A percentile compares a stretch with the other conserved stretches of the same genome.
Evolutionary conservation across 2,329 filamentous ascomycete species (phyloP).

Genomic region (Neonectria sp.): DNA sequence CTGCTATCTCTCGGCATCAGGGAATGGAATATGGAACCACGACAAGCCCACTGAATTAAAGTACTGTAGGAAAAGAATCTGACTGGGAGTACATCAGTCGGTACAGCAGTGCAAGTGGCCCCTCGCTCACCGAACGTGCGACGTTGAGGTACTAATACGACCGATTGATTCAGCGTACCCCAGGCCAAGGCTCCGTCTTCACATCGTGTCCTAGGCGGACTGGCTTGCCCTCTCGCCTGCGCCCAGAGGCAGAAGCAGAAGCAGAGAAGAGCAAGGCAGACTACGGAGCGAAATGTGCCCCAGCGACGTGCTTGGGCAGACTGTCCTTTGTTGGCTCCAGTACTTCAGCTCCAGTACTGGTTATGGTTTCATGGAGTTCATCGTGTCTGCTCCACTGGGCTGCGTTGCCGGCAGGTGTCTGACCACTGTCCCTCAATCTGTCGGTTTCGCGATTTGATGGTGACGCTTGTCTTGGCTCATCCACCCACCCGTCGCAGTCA

Average conservation of each 20-base stretch:
- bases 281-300: not conserved
- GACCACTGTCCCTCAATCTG: conserved; percentile 7
- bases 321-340: not conserved
- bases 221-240: conserved; percentile 35
- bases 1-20: conserved; percentile 38
- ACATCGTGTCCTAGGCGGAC: not conserved
- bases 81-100: not conserved
- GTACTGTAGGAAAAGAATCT: not conserved
- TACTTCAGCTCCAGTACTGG: not conserved
- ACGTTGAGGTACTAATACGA: conserved; percentile 22
- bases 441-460: conserved; percentile 17
- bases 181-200: conserved; percentile 1
- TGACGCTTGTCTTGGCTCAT: conserved; percentile 7
- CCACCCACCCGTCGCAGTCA: conserved; percentile 9
- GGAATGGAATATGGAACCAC: conserved; percentile 32
- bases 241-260: conserved; percentile 23
- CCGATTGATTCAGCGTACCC: conserved; percentile 8
- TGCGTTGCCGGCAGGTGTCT: conserved; percentile 21
- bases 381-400: conserved; percentile 22
- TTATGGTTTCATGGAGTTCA: conserved; percentile 3
- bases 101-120: conserved; percentile 24
- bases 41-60: conserved; percentile 24
- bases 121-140: conserved; percentile 1
- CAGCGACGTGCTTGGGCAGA: not conserved
- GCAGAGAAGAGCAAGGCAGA: conserved; percentile 23